Evolutionary conservation across 768 basidiomycete species (phyloP).

Genomic region (Leccinellum luteum): DNA sequence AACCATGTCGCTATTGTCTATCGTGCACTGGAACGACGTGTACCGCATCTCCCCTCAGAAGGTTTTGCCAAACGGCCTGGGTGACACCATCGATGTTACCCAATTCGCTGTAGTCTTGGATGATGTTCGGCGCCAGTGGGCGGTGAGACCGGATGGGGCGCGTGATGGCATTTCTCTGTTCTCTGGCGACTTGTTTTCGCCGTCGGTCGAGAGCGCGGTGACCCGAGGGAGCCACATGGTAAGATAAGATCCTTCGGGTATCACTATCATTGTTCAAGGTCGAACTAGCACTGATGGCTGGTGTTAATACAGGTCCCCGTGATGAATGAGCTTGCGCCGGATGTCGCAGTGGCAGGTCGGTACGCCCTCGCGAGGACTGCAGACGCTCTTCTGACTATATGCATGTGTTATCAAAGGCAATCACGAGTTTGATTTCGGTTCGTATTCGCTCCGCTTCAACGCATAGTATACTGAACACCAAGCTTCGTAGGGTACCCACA

Average conservation of each 20-base stretch:
- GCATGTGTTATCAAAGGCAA: too few relatives aligned
- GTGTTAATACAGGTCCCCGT: conserved; percentile 63
- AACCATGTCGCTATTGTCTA: conserved; percentile 37
- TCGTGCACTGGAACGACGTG: conserved; percentile 79
- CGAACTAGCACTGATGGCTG: neutral
- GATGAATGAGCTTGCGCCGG: conserved; percentile 76
- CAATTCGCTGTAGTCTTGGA: conserved; percentile 76
- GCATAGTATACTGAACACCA: neutral
- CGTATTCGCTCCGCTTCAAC: conserved; percentile 5
- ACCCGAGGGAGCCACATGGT: conserved; percentile 93
- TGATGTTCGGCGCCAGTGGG: conserved; percentile 59
- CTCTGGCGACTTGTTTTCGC: conserved; percentile 92
- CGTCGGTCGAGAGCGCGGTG: conserved; percentile 82
- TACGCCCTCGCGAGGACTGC: too few relatives aligned
- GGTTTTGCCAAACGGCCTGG: conserved; percentile 42
- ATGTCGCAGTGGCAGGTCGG: conserved; percentile 78
- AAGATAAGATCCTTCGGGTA: conserved; percentile 12
- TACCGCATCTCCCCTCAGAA: conserved; percentile 78
- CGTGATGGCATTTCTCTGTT: conserved; percentile 79
- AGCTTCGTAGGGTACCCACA: conserved; percentile 55
- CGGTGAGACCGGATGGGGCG: conserved; percentile 42
- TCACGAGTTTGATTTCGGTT: conserved; percentile 90
- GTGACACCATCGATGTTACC: conserved; percentile 78
- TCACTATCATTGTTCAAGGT: too few relatives aligned
- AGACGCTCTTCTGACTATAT: too few relatives aligned